Conservation (phyloP, 2,329 filamentous ascomycete species). For the Metarhizium humberi region DNA sequence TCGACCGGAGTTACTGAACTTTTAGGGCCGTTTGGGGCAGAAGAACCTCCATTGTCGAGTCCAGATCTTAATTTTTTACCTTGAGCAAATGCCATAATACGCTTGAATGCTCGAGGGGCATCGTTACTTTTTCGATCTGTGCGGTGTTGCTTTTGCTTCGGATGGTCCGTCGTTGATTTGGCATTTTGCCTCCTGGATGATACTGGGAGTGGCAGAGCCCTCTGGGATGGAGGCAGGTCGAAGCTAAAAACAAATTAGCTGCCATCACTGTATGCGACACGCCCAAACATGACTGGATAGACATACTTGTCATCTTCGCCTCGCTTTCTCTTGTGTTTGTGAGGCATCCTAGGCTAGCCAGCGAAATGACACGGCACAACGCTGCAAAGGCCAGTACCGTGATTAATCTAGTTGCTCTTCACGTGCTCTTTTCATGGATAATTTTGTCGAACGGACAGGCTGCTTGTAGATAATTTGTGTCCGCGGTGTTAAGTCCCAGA, state of each 20-base stretch:
- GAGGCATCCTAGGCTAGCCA: constrained; percentile 51
- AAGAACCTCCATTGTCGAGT: constrained; percentile 57
- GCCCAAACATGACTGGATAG: background rate
- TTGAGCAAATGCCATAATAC: constrained; percentile 67
- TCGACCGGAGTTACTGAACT: constrained; percentile 18
- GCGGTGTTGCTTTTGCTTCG: constrained; percentile 29
- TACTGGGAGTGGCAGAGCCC: constrained; percentile 42
- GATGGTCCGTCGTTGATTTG: constrained; percentile 25
- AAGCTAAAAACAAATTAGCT: constrained; percentile 27
- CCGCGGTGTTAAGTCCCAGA: too few relatives aligned
- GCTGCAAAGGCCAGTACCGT: background rate
- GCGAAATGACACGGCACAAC: background rate
- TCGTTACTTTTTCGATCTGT: constrained; percentile 54
- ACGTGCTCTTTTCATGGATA: too few relatives aligned
- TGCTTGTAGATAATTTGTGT: too few relatives aligned
- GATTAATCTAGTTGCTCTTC: background rate
- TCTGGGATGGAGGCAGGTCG: constrained; percentile 39
- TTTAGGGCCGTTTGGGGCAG: constrained; percentile 11
- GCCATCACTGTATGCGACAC: background rate
- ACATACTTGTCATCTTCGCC: constrained; percentile 46
- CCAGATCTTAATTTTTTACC: constrained; percentile 52
- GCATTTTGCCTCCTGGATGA: constrained; percentile 21
- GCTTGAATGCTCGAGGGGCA: constrained; percentile 77
- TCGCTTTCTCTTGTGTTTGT: constrained; percentile 69
- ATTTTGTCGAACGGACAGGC: too few relatives aligned